Evolutionary conservation across 768 basidiomycete genomes (phyloP), one percentile per base, ranked within the genome.

Genomic region (Gloeopeniophorella convolvens): DNA sequence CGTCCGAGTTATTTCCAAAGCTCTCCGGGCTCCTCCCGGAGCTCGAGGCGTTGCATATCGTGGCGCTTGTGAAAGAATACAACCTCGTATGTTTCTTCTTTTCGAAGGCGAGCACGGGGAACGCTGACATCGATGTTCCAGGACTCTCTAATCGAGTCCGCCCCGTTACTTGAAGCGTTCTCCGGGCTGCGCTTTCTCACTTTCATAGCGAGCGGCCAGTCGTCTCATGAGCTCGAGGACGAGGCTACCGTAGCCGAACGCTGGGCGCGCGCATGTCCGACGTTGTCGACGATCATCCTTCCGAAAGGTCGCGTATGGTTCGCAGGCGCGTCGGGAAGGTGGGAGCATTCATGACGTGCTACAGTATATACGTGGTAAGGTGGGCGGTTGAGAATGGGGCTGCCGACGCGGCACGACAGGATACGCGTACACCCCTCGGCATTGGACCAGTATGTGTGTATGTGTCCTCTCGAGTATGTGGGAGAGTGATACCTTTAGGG

Each of bases 241-340:
- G 82, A 84, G 60, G 66, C 68, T 13, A 64, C 66, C 53, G 72
- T 83, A 10, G 82, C 77, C n/a, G 64, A 64, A 39, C 59, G 64
- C 37, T 84, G 82, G 82, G 75, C 77, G 47, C 56, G 62, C 18
- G 73, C 73, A 21, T 84, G 82, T 62, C 77, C 79, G 3, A 79
- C 80, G 0, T 67, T 84, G 26, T 70, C 70, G 50, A 83, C 83
- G 0, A 79, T 85, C 45, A 82, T 85, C 13, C 64, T 85, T 0
- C 81, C 83, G 0, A 71, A 72, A 50, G 83, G 83, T 2, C 65
- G 73, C 45, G 75, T 83, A 7, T 85, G 83, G 83, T 82, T 80
- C 45, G 50, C 56, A 46, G 58, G 52, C 47, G 59, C 41, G 49
- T 57, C 39, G 54, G 62, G 36, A 44, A 54, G 31, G 24, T 51